phyloP scores from a whole-genome alignment of 2,329 filamentous ascomycete genomes.

The Magnaporthiopsis rhizophila region DNA sequence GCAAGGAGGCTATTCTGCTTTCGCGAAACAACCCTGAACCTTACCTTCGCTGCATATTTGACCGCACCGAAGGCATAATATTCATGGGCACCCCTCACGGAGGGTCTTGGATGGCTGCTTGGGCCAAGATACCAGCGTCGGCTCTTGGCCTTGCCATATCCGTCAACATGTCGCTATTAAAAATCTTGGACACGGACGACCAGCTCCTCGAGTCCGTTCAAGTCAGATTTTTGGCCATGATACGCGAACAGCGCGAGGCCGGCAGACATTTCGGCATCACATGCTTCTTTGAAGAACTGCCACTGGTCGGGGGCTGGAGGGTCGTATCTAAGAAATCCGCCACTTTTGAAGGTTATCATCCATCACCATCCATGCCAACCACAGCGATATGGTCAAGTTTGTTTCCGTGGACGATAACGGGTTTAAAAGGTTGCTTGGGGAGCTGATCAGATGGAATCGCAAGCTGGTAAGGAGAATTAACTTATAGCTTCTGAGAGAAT shows the following conservation, averaged over 20 bases:
- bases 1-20: slow-evolving; percentile 26
- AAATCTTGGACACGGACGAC: slow-evolving; percentile 19
- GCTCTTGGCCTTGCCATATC: slow-evolving; percentile 23
- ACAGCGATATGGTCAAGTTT: slow-evolving; percentile 26
- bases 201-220: slow-evolving; percentile 20
- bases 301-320: slow-evolving; percentile 10
- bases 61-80: slow-evolving; percentile 19
- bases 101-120: slow-evolving; percentile 26
- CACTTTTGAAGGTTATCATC: slow-evolving; percentile 19
- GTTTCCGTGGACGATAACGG: slow-evolving; percentile 19
- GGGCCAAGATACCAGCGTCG: slow-evolving; percentile 21
- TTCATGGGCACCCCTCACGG: slow-evolving; percentile 32
- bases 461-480: too few relatives aligned
- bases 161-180: slow-evolving; percentile 22
- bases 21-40: slow-evolving; percentile 23
- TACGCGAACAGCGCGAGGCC: slow-evolving; percentile 15
- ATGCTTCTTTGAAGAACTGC: slow-evolving; percentile 28
- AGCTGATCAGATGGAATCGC: neutral
- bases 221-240: slow-evolving; percentile 19
- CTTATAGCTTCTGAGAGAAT: too few relatives aligned
- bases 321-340: slow-evolving; percentile 24
- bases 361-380: slow-evolving; percentile 23
- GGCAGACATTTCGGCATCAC: slow-evolving; percentile 18
- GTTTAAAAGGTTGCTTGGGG: slow-evolving; percentile 16
- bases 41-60: slow-evolving; percentile 22